Evolutionary conservation across 257 asterid genomes (phyloP), one percentile per base, ranked within the genome.

Genomic region (Forsythia suspensa): DNA sequence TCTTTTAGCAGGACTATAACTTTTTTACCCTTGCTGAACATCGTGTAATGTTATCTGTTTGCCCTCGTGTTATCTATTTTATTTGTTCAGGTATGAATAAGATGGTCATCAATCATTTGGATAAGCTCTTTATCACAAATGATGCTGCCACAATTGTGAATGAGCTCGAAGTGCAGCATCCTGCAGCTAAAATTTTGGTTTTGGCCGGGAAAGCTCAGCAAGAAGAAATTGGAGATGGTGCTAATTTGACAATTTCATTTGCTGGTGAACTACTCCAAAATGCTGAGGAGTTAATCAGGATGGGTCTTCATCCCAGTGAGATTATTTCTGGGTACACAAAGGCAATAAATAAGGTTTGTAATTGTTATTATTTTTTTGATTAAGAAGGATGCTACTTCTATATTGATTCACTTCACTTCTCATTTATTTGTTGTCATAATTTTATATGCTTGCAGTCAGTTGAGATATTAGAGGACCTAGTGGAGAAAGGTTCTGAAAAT

Each of bases 161-260:
- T 85, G 97, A 96, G 79, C 97, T 96, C 71, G 99, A 94, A 88
- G 94, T 96, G 84, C 99, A 96, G 91, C 99, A 96, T 74, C 99
- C 98, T 77, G 99, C 99, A 6, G 99, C 99, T 75, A 96, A 96
- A 88, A 77, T 96, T 76, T 86, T 96, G 92, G 98, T 96, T 77
- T 82, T 96, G 73, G 99, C 99, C 70, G 99, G 92, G 70, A 94
- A 91, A 88, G 98, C 99, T 6, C 98, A 96, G 72, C 98, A 96
- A 82, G 97, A 92, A 80, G 99, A 96, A 84, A 87, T 96, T 83
- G 99, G 99, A 0, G 99, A 94, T 72, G 99, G 99, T 46, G 97
- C 99, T 74, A 96, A 96, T 80, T 81, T 96, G 79, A 92, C 97
- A 20, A 83, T 96, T 61, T 96, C 99, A 55, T 94, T 96, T 84